These are phyloP conservation scores for Saturnispora serradocipensis DNA, from an alignment of 805 yeast species.

Conservation along the genomic window DNA sequence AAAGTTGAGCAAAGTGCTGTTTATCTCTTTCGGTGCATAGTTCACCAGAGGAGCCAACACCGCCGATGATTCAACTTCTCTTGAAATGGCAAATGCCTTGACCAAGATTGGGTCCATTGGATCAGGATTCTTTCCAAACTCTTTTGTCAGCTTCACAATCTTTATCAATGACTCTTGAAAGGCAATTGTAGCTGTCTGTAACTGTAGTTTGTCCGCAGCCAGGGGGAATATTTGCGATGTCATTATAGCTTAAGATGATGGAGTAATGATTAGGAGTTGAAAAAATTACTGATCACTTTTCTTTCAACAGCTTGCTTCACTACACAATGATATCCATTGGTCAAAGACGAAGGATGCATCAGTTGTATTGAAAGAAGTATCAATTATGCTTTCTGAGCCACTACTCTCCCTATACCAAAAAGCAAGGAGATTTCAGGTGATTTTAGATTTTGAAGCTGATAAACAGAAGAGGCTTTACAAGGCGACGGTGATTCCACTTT, in stretches of 20 bases:
- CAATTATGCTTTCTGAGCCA: no score
- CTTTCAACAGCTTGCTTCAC: neutral
- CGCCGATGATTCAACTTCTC: neutral
- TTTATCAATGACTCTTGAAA: neutral
- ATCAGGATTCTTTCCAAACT: neutral
- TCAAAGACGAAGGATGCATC: no score
- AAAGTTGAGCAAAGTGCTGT: no score
- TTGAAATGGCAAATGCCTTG: neutral
- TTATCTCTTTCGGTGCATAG: no score
- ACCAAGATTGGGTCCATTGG: neutral
- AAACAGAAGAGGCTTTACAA: neutral
- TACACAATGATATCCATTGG: no score
- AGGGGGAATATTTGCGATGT: neutral
- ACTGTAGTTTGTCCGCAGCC: neutral
- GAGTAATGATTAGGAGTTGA: neutral
- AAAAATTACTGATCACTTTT: neutral
- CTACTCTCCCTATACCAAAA: no score
- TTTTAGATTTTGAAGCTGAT: neutral
- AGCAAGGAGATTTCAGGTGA: no score
- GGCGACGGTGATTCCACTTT: no score
- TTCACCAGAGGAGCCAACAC: neutral
- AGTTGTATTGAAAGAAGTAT: no score
- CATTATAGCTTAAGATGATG: neutral
- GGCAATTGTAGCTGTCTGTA: neutral
- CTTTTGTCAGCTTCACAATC: neutral